A percentile compares a stretch with the other conserved stretches of the same genome.
These are phyloP conservation scores for Fonsecaea multimorphosa DNA, from an alignment of 2,329 filamentous ascomycete genomes.

Conservation along the genomic window DNA sequence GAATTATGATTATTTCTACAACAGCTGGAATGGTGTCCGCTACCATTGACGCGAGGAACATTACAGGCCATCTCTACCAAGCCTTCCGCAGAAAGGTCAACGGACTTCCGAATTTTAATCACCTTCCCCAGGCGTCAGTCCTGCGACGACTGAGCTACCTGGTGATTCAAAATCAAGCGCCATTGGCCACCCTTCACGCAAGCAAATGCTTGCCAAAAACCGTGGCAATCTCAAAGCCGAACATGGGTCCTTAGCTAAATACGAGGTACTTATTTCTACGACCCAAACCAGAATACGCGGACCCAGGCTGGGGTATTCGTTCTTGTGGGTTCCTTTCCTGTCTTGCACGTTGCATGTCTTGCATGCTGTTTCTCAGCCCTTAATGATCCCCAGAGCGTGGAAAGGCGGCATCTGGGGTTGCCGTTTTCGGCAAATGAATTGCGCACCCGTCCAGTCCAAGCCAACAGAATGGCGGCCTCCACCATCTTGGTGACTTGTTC, in stretches of 20 bases:
- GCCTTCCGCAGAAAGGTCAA: not conserved
- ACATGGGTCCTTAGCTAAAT: not conserved
- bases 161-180: not conserved
- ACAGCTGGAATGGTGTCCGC: not conserved
- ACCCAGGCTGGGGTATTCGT: not conserved
- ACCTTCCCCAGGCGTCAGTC: not conserved
- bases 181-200: not conserved
- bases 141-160: not conserved
- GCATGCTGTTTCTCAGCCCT: not conserved
- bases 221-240: not conserved
- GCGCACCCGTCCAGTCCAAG: not conserved
- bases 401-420: not conserved
- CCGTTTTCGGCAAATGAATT: constrained; percentile 29
- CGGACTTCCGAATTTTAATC: not conserved
- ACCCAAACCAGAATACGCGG: not conserved
- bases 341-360: not conserved
- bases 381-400: not conserved
- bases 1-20: not conserved
- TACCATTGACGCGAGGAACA: not conserved
- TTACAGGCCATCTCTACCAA: not conserved
- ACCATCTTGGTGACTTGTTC: not conserved
- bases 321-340: not conserved
- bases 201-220: not conserved
- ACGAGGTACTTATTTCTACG: not conserved
- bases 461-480: not conserved